Conservation (phyloP, 2,329 filamentous ascomycete species). For the Phaeosphaeriaceae sp. region DNA sequence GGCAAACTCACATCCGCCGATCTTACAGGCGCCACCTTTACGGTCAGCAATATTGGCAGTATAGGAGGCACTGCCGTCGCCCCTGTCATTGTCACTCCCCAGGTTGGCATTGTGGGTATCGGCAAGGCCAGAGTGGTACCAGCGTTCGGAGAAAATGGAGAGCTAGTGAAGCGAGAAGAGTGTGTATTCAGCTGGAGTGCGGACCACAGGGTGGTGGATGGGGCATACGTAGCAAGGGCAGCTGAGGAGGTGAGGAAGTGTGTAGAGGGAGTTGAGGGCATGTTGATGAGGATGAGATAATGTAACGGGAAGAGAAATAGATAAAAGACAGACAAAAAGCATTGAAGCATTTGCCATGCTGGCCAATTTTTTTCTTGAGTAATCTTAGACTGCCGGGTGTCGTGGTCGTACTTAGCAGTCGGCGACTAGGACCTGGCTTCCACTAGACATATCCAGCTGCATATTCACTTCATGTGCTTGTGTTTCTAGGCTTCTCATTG, state of each 20-base stretch:
- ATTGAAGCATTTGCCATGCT: neutral
- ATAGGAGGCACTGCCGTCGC: conserved; percentile 92
- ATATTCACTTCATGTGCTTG: neutral
- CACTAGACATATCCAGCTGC: neutral
- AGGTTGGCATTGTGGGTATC: conserved; percentile 90
- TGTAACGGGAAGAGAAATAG: neutral
- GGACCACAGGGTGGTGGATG: conserved; percentile 92
- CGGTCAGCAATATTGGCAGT: conserved; percentile 94
- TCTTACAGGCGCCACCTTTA: conserved; percentile 87
- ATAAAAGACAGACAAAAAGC: neutral
- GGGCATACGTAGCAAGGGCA: conserved; percentile 90
- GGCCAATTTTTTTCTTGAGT: neutral
- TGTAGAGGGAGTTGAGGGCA: conserved; percentile 84
- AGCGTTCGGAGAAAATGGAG: conserved; percentile 67
- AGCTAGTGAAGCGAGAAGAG: conserved; percentile 77
- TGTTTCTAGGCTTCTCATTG: no score
- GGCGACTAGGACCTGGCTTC: no score
- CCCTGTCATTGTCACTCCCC: conserved; percentile 87
- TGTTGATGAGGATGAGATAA: conserved; percentile 71
- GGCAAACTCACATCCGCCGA: conserved; percentile 79
- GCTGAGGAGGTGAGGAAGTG: conserved; percentile 79
- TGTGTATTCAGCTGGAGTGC: conserved; percentile 96
- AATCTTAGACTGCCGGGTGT: no score
- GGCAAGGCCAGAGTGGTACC: conserved; percentile 82
- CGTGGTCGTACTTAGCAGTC: no score